These are phyloP conservation scores for Escallonia rubra DNA, from an alignment of 129 eudicot species.

Conservation along the genomic window DNA sequence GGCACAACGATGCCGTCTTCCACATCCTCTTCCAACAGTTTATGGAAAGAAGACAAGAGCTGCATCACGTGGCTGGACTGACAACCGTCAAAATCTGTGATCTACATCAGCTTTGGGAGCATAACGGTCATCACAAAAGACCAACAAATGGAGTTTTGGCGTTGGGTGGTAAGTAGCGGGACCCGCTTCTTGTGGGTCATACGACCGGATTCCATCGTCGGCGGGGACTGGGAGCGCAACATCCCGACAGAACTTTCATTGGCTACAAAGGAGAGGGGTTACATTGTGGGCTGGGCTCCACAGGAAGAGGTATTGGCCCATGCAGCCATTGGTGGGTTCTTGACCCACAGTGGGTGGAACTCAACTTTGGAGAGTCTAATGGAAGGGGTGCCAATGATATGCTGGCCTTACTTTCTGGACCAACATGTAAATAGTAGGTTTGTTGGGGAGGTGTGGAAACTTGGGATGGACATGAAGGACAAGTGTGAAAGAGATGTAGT, in stretches of 20 bases:
- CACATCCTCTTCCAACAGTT: neutral
- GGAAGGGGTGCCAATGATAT: conserved; percentile 21
- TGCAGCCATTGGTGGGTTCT: conserved; percentile 12
- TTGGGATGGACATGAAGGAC: conserved; percentile 26
- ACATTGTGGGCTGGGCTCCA: conserved; percentile 17
- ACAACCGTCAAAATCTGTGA: conserved; percentile 18
- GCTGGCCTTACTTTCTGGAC: conserved; percentile 17
- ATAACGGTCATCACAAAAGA: conserved; percentile 5
- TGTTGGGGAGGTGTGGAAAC: conserved; percentile 16
- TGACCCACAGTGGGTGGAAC: conserved; percentile 25
- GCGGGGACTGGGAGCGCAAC: neutral
- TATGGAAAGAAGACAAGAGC: conserved; percentile 15
- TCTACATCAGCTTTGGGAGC: conserved; percentile 21
- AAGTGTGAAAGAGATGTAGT: conserved; percentile 12
- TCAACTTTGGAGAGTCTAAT: conserved; percentile 22
- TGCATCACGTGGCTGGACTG: conserved; percentile 19
- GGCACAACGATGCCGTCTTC: neutral
- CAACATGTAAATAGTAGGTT: conserved; percentile 16
- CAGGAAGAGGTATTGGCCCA: conserved; percentile 15
- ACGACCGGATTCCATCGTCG: conserved; percentile 9
- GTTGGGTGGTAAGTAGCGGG: conserved; percentile 9
- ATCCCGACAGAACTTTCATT: conserved; percentile 5
- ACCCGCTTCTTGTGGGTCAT: conserved; percentile 16
- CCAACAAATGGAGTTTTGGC: conserved; percentile 19
- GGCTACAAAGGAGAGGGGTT: conserved; percentile 11